Base-by-base conservation (phyloP, 352 stramenopile species). In the Pythium plurisporium region DNA sequence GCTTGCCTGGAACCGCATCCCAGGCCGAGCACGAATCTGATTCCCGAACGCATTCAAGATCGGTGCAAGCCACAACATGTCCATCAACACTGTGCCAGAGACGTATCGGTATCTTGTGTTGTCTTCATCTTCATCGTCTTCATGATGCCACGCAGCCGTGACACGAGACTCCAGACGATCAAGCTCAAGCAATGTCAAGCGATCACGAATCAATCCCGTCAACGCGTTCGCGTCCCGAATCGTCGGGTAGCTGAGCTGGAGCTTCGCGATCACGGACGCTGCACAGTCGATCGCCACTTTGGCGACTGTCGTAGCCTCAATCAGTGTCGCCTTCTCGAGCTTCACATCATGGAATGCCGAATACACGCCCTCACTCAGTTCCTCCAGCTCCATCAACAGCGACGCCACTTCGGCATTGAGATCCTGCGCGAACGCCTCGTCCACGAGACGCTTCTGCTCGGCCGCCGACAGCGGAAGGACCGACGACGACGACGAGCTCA, bases 301-400 rank as follows among this genome's bases (percentile, higher is more conserved):
- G 0, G 63, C 61, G 20, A 72, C 65, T 0, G 63, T 51, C 0
- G 69, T 67, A 2, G 69, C 62, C n/a, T 76, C 69, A 23, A 76
- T 48, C 49, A 76, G 54, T 15, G 69, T 73, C 25, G 54, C 58
- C 42, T 65, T 30, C 38, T 73, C 43, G n/a, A 56, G 62, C 40
- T 76, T 76, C 12, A 73, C 69, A 20, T 73, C 48, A 15, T 59
- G 40, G 29, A 69, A 72, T 11, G 64, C 46, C 8, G 10, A 49
- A 30, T 67, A 67, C 5, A 73, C 68, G 23, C 27, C 29, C 19
- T 41, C 45, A 20, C 45, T 52, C 4, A 52, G 45, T 19, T 52
- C 45, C 25, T 66, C 63, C 7, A 69, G 19, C 41, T 76, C 65
- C 42, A 76, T 37, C 27, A 73, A 56, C 41, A 73, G 62, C 29